Evolutionary conservation across 108 stramenopile genomes (phyloP), one percentile per base, ranked within the genome.

Genomic region (Nitzschia inconspicua): DNA sequence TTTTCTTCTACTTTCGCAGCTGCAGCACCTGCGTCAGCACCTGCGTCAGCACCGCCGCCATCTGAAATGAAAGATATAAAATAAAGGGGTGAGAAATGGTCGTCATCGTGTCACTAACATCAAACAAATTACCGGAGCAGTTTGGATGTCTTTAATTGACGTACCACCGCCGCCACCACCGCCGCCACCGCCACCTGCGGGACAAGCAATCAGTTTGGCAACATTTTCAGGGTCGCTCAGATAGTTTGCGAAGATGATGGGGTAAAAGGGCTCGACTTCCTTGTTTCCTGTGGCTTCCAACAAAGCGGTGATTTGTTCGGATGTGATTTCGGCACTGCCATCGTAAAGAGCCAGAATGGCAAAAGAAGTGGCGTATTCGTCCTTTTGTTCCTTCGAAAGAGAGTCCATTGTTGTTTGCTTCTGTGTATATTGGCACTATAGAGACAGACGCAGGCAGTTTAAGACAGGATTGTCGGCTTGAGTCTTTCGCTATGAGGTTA

Each of bases 211-310:
- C 44, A 96, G 72, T 54, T 87, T 42, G 31, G 82, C 83, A 58
- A 95, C 80, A 71, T 93, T 93, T 35, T 83, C 84, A 8, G 84
- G 75, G 34, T 74, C 72, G 24, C 53, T 72, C 53, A 95, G 69
- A 80, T 77, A 96, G 73, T 91, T 88, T 35, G 95, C 63, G 59
- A 95, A 95, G 63, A 97, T 91, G 60, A 93, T 94, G 53, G 96
- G 96, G 85, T 94, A 95, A 73, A 93, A 97, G 30, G 90, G 82
- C 55, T 94, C 92, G 13, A 97, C 96, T 52, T 96, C 95, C 1
- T 72, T 85, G 74, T 96, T 96, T 27, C 93, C 91, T 41, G 96
- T 97, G 20, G 96, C 95, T 64, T 79, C 78, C 41, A 97, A 80
- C 40, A 97, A 79, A 39, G 80, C 68, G 47, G 62, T 81, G 81